phyloP scores from a whole-genome alignment of 2,329 filamentous ascomycete genomes.

The Fusarium sp. region DNA sequence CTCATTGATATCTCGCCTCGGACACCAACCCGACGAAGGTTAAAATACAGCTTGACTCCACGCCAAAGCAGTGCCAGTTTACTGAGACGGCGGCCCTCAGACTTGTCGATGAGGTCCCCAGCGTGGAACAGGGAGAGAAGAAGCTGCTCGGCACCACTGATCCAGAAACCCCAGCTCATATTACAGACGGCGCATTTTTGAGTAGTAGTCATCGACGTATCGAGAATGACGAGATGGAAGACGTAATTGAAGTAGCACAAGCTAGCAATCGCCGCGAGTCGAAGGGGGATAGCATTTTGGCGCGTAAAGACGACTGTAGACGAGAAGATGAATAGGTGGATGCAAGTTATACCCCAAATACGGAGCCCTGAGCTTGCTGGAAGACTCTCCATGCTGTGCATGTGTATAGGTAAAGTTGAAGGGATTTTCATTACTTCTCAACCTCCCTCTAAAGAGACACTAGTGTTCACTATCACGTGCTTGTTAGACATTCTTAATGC shows the following conservation, averaged over 20 bases:
- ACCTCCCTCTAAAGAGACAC: background rate
- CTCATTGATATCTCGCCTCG: background rate
- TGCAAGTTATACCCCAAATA: accelerated
- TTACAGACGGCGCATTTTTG: background rate
- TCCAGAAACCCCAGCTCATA: constrained; percentile 2
- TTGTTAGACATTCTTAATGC: background rate
- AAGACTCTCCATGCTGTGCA: accelerated
- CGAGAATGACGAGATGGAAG: background rate
- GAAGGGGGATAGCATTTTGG: background rate
- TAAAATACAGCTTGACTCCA: background rate
- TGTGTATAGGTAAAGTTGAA: background rate
- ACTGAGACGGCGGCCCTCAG: accelerated
- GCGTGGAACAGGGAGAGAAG: background rate
- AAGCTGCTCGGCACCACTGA: background rate
- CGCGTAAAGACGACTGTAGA: background rate
- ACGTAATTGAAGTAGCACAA: background rate
- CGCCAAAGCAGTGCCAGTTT: background rate
- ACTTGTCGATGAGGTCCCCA: background rate
- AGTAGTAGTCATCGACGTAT: background rate
- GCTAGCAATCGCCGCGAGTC: accelerated
- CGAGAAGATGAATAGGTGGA: accelerated
- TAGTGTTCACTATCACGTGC: background rate
- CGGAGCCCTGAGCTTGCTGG: accelerated
- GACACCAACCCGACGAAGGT: background rate
- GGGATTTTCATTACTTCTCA: background rate